phyloP scores from a whole-genome alignment of 129 eudicot genomes.

The Calendula officinalis region DNA sequence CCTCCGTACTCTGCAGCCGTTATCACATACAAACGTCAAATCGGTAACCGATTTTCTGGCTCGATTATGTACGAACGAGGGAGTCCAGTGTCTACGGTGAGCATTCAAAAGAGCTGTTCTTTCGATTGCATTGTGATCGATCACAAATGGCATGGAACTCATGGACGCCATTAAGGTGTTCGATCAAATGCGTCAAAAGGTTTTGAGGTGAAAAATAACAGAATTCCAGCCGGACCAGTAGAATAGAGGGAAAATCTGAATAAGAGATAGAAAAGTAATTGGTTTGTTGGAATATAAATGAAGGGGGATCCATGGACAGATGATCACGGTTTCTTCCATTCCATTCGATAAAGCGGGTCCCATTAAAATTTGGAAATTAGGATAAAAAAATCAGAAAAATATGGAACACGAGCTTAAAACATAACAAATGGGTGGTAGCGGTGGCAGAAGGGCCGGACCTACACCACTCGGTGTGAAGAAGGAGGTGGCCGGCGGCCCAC shows the following conservation, averaged over 20 bases:
- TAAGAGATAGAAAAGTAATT: neutral
- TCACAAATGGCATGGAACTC: constrained; percentile 44
- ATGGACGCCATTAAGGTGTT: constrained; percentile 52
- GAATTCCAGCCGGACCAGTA: neutral
- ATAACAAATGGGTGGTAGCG: constrained; percentile 18
- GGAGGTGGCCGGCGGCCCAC: constrained; percentile 10
- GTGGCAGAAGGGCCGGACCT: constrained; percentile 12
- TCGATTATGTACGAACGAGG: constrained; percentile 22
- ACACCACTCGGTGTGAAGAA: constrained; percentile 4
- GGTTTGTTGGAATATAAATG: constrained; percentile 4
- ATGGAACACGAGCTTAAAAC: constrained; percentile 21
- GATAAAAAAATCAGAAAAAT: neutral
- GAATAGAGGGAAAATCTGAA: neutral
- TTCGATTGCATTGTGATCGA: constrained; percentile 46
- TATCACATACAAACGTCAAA: constrained; percentile 24
- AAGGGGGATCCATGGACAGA: neutral
- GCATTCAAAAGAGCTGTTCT: constrained; percentile 28
- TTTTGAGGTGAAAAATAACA: neutral
- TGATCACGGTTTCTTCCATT: constrained; percentile 3
- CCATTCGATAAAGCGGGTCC: constrained; percentile 15
- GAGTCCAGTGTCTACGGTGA: constrained; percentile 23
- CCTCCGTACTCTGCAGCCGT: constrained; percentile 24
- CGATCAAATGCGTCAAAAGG: constrained; percentile 16
- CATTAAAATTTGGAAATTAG: constrained; percentile 2
- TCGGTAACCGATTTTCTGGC: constrained; percentile 26